These are phyloP conservation scores for Xylaria castorea DNA, from an alignment of 495 filamentous ascomycete genomes.

Conservation along the genomic window DNA sequence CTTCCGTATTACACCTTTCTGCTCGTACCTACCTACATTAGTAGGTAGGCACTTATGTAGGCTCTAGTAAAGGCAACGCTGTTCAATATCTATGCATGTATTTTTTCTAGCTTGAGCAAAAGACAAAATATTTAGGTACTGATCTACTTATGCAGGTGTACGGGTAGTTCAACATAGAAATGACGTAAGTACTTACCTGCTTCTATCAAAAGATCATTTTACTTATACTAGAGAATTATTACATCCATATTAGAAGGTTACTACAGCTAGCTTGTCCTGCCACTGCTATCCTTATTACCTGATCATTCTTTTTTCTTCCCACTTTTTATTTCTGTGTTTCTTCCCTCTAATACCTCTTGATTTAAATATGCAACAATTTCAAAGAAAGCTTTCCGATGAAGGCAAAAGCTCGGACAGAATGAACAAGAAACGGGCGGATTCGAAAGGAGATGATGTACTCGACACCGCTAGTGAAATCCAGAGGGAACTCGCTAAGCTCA, in stretches of 20 bases:
- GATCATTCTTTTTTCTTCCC: background rate
- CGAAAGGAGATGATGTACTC: background rate
- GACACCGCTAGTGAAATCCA: background rate
- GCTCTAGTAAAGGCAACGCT: too few relatives aligned
- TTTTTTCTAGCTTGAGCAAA: too few relatives aligned
- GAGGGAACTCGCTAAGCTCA: background rate
- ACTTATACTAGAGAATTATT: background rate
- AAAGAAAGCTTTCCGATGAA: background rate
- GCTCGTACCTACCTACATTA: background rate
- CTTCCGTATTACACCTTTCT: background rate
- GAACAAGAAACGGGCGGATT: background rate
- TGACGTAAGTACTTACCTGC: background rate
- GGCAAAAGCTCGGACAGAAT: background rate
- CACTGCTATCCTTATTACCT: background rate
- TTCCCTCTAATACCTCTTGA: background rate
- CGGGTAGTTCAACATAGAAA: background rate
- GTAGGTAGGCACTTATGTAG: background rate
- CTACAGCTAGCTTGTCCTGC: background rate
- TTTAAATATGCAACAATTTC: background rate
- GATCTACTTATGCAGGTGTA: background rate
- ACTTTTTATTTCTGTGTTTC: background rate
- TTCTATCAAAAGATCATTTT: background rate
- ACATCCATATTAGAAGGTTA: background rate
- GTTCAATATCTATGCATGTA: too few relatives aligned
- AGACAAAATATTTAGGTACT: too few relatives aligned